Evolutionary conservation across 1,284 basidiomycete genomes (phyloP).

Genomic region (Peniophora sp.): DNA sequence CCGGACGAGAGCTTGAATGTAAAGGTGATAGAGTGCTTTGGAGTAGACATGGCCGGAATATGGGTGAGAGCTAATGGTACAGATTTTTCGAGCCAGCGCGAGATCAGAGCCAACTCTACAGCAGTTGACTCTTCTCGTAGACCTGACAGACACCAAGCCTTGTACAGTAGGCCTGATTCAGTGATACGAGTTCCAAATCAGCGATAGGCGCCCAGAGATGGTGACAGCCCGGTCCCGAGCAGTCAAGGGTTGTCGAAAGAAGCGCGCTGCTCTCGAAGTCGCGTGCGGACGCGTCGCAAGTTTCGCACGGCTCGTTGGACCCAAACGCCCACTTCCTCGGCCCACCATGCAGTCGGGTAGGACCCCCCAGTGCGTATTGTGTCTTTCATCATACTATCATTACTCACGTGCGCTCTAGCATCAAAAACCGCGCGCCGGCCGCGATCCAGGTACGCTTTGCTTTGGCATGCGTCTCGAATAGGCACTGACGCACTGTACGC

Average conservation of each 20-base stretch:
- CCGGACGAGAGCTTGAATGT: neutral
- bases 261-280: no score
- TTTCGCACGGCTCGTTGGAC: no score
- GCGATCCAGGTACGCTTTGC: conserved; percentile 65
- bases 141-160: no score
- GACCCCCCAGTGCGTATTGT: conserved; percentile 37
- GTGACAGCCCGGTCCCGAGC: no score
- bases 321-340: neutral
- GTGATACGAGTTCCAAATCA: no score
- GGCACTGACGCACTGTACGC: conserved; percentile 13
- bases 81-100: neutral
- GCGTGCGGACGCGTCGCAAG: no score
- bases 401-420: conserved; percentile 32
- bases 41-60: neutral
- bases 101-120: no score
- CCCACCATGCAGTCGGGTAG: conserved; percentile 44
- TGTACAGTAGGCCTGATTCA: no score
- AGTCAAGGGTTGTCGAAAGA: no score
- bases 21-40: neutral
- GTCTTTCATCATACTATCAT: no score
- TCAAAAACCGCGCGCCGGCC: conserved; percentile 92
- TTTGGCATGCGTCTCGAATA: neutral
- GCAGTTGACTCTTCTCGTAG: no score
- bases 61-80: neutral
- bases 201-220: no score